Evolutionary conservation across 2,329 filamentous ascomycete genomes (phyloP).

Genomic region (Acrodontium crateriforme): DNA sequence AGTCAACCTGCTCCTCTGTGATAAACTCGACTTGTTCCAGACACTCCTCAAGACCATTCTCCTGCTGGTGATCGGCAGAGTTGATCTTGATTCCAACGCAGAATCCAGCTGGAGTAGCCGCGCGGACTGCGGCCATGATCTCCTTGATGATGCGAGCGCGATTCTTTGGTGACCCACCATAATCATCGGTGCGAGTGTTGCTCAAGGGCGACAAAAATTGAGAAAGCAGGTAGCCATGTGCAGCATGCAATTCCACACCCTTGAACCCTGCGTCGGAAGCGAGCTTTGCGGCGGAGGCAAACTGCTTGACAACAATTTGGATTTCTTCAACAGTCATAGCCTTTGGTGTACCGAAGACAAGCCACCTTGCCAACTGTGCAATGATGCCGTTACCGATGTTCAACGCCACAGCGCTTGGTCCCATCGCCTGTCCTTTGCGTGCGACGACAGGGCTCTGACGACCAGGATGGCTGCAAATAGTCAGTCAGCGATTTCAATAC

Average conservation of each 20-base stretch:
- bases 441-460: neutral
- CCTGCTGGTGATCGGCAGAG: conserved; percentile 18
- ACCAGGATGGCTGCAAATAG: neutral
- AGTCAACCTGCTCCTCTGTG: conserved; percentile 8
- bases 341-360: neutral
- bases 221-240: conserved; percentile 30
- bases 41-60: conserved; percentile 14
- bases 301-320: neutral
- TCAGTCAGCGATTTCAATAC: too few species aligned
- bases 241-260: conserved; percentile 20
- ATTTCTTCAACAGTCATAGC: neutral
- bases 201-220: conserved; percentile 28
- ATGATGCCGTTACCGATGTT: neutral
- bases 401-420: neutral
- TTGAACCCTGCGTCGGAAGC: conserved; percentile 14
- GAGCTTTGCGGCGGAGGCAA: neutral
- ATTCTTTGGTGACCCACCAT: conserved; percentile 30
- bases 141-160: conserved; percentile 26
- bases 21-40: conserved; percentile 16
- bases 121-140: conserved; percentile 22
- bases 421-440: neutral
- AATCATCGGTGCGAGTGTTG: conserved; percentile 29
- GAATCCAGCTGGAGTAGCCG: conserved; percentile 11
- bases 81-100: conserved; percentile 19
- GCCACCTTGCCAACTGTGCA: neutral